Evolutionary conservation across 306 rosid genomes (phyloP).

Genomic region (Cyamopsis tetragonoloba): DNA sequence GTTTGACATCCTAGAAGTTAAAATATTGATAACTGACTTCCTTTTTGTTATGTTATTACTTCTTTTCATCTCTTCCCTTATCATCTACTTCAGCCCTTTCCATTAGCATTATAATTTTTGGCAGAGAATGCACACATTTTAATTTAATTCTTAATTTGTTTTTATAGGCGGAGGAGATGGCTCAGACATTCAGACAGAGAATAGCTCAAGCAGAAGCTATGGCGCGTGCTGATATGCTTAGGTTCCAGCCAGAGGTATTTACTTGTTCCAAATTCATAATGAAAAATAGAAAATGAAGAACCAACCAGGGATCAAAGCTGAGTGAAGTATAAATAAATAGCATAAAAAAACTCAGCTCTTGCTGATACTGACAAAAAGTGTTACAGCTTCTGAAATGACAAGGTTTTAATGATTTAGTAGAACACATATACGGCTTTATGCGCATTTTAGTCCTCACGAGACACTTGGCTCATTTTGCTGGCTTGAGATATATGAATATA

Average conservation of each 20-base stretch:
- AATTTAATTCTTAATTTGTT: constrained; percentile 27
- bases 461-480: neutral
- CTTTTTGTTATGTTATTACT: neutral
- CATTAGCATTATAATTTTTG: constrained; percentile 6
- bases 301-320: neutral
- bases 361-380: neutral
- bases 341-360: neutral
- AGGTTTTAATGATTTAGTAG: neutral
- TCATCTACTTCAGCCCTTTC: neutral
- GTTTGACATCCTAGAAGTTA: constrained; percentile 15
- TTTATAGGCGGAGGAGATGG: constrained; percentile 95
- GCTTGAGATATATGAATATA: neutral
- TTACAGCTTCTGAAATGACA: neutral
- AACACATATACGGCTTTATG: neutral
- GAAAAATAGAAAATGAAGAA: constrained; percentile 1
- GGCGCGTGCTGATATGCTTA: constrained; percentile 96
- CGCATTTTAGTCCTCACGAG: neutral
- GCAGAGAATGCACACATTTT: neutral
- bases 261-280: constrained; percentile 3
- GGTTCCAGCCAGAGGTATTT: constrained; percentile 89
- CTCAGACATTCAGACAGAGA: constrained; percentile 93
- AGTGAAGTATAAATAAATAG: neutral
- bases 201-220: constrained; percentile 98
- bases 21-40: neutral
- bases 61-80: constrained; percentile 5